These are phyloP conservation scores for Nigrograna mackinnonii DNA, from an alignment of 2,329 filamentous ascomycete species.

Conservation along the genomic window DNA sequence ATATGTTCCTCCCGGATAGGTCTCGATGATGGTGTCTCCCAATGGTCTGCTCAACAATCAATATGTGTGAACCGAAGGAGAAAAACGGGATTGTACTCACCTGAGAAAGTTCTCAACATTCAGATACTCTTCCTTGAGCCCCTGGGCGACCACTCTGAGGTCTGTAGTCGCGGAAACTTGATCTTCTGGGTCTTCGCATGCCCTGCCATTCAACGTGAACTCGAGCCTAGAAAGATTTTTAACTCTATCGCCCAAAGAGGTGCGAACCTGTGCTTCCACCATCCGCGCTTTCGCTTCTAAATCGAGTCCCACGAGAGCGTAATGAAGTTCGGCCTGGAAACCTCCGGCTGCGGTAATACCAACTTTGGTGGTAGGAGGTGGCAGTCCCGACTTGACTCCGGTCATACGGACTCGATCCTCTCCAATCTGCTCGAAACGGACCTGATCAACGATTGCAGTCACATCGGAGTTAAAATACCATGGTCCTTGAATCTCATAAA, in stretches of 20 bases:
- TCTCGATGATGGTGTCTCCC: too few species aligned
- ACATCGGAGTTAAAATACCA: slow-evolving; percentile 27
- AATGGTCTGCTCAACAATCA: too few species aligned
- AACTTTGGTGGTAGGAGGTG: slow-evolving; percentile 35
- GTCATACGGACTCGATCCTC: background rate
- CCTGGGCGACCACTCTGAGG: too few species aligned
- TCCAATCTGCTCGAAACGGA: background rate
- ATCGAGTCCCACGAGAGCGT: slow-evolving; percentile 29
- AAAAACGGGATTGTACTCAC: slow-evolving; percentile 6
- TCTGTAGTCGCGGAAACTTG: too few species aligned
- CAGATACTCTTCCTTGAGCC: slow-evolving; percentile 6
- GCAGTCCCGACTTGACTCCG: slow-evolving; percentile 2
- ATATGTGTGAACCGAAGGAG: background rate
- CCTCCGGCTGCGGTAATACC: slow-evolving; percentile 28
- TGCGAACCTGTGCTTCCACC: slow-evolving; percentile 1
- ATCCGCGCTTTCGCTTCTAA: slow-evolving; percentile 12
- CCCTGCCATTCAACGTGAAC: too few species aligned
- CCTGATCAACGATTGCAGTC: slow-evolving; percentile 1
- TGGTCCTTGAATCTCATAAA: slow-evolving; percentile 46
- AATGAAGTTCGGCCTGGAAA: slow-evolving; percentile 27
- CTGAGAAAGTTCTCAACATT: slow-evolving; percentile 11
- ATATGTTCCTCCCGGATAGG: too few species aligned
- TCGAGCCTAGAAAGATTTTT: too few species aligned
- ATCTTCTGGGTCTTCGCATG: too few species aligned
- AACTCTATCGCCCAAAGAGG: background rate